phyloP scores from a whole-genome alignment of 805 yeast species.

The Sugiyamaella marilandica region DNA sequence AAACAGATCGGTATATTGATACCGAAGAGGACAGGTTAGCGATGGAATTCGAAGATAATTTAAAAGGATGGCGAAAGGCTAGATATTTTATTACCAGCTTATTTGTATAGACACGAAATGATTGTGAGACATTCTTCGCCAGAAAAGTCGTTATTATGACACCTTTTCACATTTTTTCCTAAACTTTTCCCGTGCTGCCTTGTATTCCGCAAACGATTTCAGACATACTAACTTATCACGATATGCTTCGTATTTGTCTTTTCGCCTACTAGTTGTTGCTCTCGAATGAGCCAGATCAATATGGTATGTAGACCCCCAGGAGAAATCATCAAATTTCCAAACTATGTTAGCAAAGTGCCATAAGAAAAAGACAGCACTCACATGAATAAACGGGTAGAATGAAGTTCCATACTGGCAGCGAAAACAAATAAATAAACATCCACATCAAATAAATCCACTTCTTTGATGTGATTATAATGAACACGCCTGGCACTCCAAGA shows the following conservation, averaged over 20 bases:
- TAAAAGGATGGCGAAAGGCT: slow-evolving; percentile 15
- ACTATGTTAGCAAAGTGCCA: slow-evolving; percentile 12
- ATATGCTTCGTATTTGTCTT: slow-evolving; percentile 19
- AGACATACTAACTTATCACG: slow-evolving; percentile 3
- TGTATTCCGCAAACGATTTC: slow-evolving; percentile 8
- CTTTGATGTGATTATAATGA: slow-evolving; percentile 73
- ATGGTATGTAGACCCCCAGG: slow-evolving; percentile 95
- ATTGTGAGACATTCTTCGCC: not conserved
- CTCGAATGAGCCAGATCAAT: slow-evolving; percentile 38
- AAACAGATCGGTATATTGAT: slow-evolving; percentile 63
- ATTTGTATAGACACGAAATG: slow-evolving; percentile 4
- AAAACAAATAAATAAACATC: slow-evolving; percentile 71
- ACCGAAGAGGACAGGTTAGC: slow-evolving; percentile 44
- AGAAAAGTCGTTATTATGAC: not conserved
- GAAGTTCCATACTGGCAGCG: slow-evolving; percentile 93
- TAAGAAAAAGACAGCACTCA: slow-evolving; percentile 11
- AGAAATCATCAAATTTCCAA: slow-evolving; percentile 94
- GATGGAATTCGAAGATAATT: slow-evolving; percentile 35
- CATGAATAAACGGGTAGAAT: slow-evolving; percentile 79
- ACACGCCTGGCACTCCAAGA: slow-evolving; percentile 78
- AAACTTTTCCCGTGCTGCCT: no score
- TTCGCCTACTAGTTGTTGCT: slow-evolving; percentile 19
- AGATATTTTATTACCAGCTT: slow-evolving; percentile 3
- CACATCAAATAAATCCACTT: slow-evolving; percentile 67
- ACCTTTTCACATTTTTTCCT: not conserved